phyloP scores from a whole-genome alignment of 495 filamentous ascomycete genomes.

The Collariella sp. region DNA sequence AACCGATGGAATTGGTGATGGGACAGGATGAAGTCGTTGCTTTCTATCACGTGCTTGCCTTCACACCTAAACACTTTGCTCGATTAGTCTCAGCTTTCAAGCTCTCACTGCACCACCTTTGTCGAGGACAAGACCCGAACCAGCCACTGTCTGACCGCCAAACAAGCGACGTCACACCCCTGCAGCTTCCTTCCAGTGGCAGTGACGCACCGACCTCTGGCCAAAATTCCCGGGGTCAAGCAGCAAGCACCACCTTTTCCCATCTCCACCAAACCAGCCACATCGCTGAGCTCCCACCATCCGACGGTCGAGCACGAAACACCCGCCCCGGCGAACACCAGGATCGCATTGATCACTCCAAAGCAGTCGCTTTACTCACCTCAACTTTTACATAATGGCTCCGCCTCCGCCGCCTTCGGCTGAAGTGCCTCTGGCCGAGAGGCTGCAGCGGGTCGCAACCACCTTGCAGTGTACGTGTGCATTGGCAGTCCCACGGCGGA shows the following conservation, averaged over 20 bases:
- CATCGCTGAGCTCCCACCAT: slow-evolving; percentile 14
- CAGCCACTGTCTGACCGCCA: background rate
- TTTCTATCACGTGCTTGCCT: background rate
- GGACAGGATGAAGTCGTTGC: too few species aligned
- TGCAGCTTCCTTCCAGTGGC: background rate
- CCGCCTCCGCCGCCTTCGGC: slow-evolving; percentile 58
- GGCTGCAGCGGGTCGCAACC: slow-evolving; percentile 66
- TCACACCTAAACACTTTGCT: background rate
- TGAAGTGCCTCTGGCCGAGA: slow-evolving; percentile 60
- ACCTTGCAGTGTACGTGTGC: slow-evolving; percentile 74
- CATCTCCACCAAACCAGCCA: slow-evolving; percentile 18
- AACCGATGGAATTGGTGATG: too few species aligned
- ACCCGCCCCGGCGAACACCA: slow-evolving; percentile 4
- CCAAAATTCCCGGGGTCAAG: slow-evolving; percentile 10
- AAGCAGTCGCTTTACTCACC: slow-evolving; percentile 4
- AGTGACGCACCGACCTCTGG: slow-evolving; percentile 28
- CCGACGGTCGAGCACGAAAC: background rate
- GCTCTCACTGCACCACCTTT: background rate
- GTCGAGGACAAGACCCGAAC: background rate
- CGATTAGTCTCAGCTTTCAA: too few species aligned
- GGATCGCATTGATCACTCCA: background rate
- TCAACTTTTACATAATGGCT: slow-evolving; percentile 48
- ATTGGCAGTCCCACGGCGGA: background rate
- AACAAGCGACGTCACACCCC: slow-evolving; percentile 7
- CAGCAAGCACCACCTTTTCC: slow-evolving; percentile 16